Percentiles rank a stretch among this genome's conserved stretches.
Conservation (phyloP, 805 yeast species). For the Hemisphaericaspora nanyangensis region DNA sequence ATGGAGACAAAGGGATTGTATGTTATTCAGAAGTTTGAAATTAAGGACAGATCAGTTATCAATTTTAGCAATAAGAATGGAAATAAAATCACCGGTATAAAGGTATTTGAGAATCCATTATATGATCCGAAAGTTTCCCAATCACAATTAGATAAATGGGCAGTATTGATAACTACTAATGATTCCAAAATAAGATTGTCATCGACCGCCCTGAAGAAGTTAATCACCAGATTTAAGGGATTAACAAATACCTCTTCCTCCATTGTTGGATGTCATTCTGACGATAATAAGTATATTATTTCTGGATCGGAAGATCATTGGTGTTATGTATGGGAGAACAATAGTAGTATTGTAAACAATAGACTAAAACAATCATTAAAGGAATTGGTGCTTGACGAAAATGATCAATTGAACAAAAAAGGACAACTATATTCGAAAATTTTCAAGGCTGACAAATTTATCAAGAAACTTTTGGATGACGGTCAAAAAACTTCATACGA, state of each 20-base stretch:
- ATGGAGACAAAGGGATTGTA: slow-evolving; percentile 64
- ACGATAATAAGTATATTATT: slow-evolving; percentile 54
- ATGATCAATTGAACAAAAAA: slow-evolving; percentile 3
- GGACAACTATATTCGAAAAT: slow-evolving; percentile 22
- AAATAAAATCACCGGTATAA: slow-evolving; percentile 71
- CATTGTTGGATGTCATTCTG: slow-evolving; percentile 62
- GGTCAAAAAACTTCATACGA: slow-evolving; percentile 7
- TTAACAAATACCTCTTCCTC: slow-evolving; percentile 67
- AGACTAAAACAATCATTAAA: slow-evolving; percentile 30
- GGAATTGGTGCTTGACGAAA: slow-evolving; percentile 33
- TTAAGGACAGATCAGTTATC: slow-evolving; percentile 23
- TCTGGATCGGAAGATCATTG: slow-evolving; percentile 87
- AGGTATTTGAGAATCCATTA: slow-evolving; percentile 36
- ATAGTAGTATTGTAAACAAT: slow-evolving; percentile 38
- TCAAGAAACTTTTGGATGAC: slow-evolving; percentile 27
- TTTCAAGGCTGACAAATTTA: slow-evolving; percentile 23
- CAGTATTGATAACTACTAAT: slow-evolving; percentile 63
- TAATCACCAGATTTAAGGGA: slow-evolving; percentile 73
- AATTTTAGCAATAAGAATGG: slow-evolving; percentile 23
- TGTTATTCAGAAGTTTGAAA: slow-evolving; percentile 27
- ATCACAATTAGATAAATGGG: slow-evolving; percentile 27
- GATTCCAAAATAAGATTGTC: slow-evolving; percentile 76
- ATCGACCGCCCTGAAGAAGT: slow-evolving; percentile 46
- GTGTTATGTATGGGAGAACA: slow-evolving; percentile 74
- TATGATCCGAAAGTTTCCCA: not conserved